phyloP scores from a whole-genome alignment of 305 asterid genomes.

The Solanum aculeatissimum region DNA sequence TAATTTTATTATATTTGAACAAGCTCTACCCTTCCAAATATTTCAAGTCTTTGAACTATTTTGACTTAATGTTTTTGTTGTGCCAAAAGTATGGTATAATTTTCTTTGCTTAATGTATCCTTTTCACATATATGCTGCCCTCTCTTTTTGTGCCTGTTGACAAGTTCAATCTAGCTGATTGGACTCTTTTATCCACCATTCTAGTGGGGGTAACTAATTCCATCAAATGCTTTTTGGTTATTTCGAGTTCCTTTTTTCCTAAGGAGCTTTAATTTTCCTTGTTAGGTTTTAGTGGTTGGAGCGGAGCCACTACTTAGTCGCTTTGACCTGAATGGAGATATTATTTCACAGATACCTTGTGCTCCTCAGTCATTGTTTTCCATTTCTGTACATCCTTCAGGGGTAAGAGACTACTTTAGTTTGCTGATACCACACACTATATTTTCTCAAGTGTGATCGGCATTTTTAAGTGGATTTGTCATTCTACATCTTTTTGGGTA shows the following conservation, averaged over 20 bases:
- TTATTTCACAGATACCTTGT: conserved; percentile 70
- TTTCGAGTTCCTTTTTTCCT: background rate
- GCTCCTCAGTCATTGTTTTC: conserved; percentile 83
- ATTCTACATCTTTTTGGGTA: background rate
- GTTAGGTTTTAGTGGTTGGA: conserved; percentile 81
- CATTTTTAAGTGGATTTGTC: background rate
- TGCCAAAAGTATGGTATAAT: background rate
- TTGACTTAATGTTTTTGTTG: background rate
- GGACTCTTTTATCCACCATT: background rate
- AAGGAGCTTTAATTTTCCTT: background rate
- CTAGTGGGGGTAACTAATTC: background rate
- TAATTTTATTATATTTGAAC: background rate
- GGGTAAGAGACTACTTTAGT: conserved; percentile 36
- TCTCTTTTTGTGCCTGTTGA: background rate
- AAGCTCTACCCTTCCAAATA: background rate
- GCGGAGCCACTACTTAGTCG: conserved; percentile 66
- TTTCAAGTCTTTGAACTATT: background rate
- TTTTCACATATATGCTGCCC: background rate
- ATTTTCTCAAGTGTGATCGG: background rate
- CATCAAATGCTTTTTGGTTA: background rate
- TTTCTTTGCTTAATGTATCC: background rate
- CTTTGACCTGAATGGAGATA: conserved; percentile 66
- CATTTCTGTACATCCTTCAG: conserved; percentile 66
- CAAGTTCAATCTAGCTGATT: background rate
- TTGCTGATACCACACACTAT: background rate